These are phyloP conservation scores for Moesziomyces antarcticus DNA, from an alignment of 1,284 basidiomycete genomes.

Conservation along the genomic window DNA sequence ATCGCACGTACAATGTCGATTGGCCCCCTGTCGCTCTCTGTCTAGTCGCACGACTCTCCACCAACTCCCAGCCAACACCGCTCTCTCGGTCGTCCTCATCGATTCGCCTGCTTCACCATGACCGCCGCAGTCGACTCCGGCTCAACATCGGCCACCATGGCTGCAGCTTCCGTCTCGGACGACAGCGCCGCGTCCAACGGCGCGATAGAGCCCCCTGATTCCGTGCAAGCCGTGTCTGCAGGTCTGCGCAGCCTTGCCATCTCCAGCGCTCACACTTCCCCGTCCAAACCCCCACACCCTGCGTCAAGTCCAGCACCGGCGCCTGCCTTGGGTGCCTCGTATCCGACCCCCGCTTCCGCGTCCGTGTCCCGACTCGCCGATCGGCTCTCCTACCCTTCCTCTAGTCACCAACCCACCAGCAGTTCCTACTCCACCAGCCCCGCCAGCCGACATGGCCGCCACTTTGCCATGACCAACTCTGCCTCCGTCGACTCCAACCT, in stretches of 20 bases:
- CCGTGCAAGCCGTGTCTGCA: conserved; percentile 33
- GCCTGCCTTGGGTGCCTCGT: conserved; percentile 19
- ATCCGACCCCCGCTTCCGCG: conserved; percentile 15
- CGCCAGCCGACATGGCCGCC: conserved; percentile 27
- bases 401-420: conserved; percentile 2
- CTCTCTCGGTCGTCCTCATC: background rate
- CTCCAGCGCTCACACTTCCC: conserved; percentile 3
- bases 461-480: conserved; percentile 38
- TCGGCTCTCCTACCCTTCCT: conserved; percentile 3
- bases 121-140: conserved; percentile 17
- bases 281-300: conserved; percentile 2
- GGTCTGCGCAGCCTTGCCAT: conserved; percentile 34
- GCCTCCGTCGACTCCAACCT: conserved; percentile 38
- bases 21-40: background rate
- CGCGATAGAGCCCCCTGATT: conserved; percentile 45
- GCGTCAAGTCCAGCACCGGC: conserved; percentile 11
- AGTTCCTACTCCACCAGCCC: conserved; percentile 30
- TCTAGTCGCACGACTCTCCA: conserved; percentile 15
- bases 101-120: conserved; percentile 9
- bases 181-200: conserved; percentile 15
- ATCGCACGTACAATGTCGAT: conserved; percentile 35
- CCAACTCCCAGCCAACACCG: background rate
- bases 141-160: conserved; percentile 16
- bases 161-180: conserved; percentile 18
- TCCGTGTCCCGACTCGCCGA: conserved; percentile 14